Base-by-base conservation (phyloP, 257 asterid genomes). In the Nicotiana noctiflora region DNA sequence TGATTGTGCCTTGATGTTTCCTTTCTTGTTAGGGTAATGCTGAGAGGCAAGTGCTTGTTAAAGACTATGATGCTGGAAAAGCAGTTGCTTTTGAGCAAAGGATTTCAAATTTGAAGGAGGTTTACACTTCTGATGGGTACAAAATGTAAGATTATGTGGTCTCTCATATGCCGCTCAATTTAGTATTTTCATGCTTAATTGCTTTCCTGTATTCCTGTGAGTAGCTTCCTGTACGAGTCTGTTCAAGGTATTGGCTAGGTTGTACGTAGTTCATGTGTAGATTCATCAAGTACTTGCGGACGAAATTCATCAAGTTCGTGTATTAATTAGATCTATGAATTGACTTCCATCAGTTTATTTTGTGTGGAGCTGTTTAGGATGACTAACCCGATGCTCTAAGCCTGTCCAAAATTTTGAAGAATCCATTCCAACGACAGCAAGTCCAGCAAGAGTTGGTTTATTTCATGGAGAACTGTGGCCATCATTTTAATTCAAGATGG, bases 31-130 rank as follows among this genome's bases (percentile, higher is more conserved):
- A 95, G 99, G 97, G 89, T 44, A 62, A 63, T 86, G 94, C 94
- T 82, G 98, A 93, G 90, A 92, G 97, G 87, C 97, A 86, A 92
- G 99, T 95, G 83, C 99, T 95, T 34, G 99, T 93, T 72, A 88
- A 86, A 83, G 92, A 95, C 87, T 94, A 92, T 85, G 91, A 86
- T 82, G 83, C 84, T 81, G 98, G 98, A 72, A 92, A 76, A 84
- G 79, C 74, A 25, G 95, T 92, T 81, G 94, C 97, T 81, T 95
- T 95, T 87, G 91, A 91, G 61, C 93, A 85, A 82, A 89, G 89
- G 79, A 82, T 91, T 82, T 81, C 90, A 82, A 92, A 95, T 83
- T 90, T 93, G 81, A 95, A 90, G 88, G 98, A 92, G 88, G 98
- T 91, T 76, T 93, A 88, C 86, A 91, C 97, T 31, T 81, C 93